A percentile compares a stretch with the other conserved stretches of the same genome.
These are phyloP conservation scores for Echium plantagineum DNA, from an alignment of 257 asterid genomes.

Conservation along the genomic window DNA sequence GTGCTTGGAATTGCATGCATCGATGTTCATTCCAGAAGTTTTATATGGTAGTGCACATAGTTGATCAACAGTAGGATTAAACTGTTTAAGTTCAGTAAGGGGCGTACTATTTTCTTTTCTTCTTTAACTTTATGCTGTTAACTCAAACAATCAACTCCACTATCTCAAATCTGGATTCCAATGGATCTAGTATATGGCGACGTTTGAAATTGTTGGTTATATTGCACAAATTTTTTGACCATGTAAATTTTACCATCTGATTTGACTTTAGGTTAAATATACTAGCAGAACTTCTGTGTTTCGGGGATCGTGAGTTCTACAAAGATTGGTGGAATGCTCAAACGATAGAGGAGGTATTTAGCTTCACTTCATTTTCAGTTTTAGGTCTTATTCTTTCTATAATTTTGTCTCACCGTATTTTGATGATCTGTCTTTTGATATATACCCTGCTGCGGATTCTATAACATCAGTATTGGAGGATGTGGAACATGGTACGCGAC, in stretches of 20 bases:
- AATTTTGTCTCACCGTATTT: slow-evolving; percentile 9
- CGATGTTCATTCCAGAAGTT: no score
- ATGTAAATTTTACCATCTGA: slow-evolving; percentile 9
- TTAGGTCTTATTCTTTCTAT: neutral
- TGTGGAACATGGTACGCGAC: slow-evolving; percentile 94
- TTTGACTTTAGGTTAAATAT: slow-evolving; percentile 84
- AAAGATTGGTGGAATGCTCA: slow-evolving; percentile 99
- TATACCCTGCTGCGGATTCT: slow-evolving; percentile 24
- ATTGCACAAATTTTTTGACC: slow-evolving; percentile 5
- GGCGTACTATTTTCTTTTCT: no score
- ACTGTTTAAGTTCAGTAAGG: no score
- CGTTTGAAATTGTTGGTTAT: neutral
- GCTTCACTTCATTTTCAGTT: neutral
- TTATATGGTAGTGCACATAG: no score
- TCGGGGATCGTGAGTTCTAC: slow-evolving; percentile 98
- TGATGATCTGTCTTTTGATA: slow-evolving; percentile 14
- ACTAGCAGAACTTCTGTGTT: slow-evolving; percentile 82
- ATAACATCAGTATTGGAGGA: slow-evolving; percentile 83
- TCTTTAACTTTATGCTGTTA: no score
- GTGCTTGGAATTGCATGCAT: no score
- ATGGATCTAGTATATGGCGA: neutral
- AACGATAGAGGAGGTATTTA: slow-evolving; percentile 83
- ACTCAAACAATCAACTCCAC: no score
- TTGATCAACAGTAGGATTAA: no score
- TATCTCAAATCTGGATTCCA: no score